Conservation (phyloP, 78 protist species). For the Acrasis kona region DNA sequence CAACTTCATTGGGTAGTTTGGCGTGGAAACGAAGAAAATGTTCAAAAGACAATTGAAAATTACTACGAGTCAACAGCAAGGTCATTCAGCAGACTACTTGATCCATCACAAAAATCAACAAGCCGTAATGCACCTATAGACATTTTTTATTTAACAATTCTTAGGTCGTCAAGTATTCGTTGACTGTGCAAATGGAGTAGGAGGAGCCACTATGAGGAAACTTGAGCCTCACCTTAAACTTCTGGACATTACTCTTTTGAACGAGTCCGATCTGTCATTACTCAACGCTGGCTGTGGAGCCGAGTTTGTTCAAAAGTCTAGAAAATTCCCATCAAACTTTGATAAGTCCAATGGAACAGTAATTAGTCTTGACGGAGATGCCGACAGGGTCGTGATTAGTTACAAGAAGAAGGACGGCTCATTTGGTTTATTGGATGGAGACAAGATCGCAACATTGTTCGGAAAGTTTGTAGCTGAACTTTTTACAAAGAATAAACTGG, state of each 20-base stretch:
- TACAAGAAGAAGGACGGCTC: background rate
- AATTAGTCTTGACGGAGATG: conserved; percentile 72
- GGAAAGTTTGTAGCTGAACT: background rate
- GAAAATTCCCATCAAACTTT: background rate
- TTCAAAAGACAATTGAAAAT: background rate
- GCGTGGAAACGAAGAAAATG: background rate
- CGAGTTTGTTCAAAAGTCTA: conserved; percentile 28
- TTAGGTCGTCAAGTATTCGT: background rate
- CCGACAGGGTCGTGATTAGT: conserved; percentile 60
- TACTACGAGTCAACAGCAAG: background rate
- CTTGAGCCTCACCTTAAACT: background rate
- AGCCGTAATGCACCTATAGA: background rate
- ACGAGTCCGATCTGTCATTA: no score
- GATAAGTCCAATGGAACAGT: conserved; percentile 7
- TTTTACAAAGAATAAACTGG: background rate
- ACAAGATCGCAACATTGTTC: conserved; percentile 37
- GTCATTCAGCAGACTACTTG: background rate
- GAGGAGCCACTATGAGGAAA: conserved; percentile 15
- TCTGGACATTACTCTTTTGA: no score
- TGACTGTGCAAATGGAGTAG: conserved; percentile 50
- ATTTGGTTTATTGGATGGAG: conserved; percentile 63
- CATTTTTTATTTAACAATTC: background rate
- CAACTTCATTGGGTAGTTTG: conserved; percentile 47
- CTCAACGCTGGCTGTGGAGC: conserved; percentile 44
- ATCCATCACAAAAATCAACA: background rate